Evolutionary conservation across 352 stramenopile species (phyloP).

Genomic region (Phytophthora boehmeriae): DNA sequence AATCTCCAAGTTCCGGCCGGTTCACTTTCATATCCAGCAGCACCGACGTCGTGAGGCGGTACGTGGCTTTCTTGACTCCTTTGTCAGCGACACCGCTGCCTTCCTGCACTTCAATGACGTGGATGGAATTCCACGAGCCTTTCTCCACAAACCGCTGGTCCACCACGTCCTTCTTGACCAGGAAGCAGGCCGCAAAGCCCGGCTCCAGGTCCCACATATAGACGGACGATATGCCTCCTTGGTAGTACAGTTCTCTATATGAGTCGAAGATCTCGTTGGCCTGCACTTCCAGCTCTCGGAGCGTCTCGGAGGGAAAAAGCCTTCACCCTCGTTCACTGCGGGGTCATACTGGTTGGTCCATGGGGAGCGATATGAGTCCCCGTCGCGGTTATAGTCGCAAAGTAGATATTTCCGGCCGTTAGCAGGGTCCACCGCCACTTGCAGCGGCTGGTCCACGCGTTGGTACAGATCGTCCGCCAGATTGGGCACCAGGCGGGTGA

Average conservation of each 20-base stretch:
- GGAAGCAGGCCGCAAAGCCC: constrained; percentile 93
- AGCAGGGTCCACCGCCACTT: constrained; percentile 83
- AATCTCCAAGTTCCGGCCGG: constrained; percentile 73
- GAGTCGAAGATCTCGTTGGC: constrained; percentile 97
- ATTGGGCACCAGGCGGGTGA: constrained; percentile 82
- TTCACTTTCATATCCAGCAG: constrained; percentile 92
- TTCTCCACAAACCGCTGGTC: constrained; percentile 84
- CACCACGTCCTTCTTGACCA: constrained; percentile 93
- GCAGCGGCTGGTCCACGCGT: constrained; percentile 92
- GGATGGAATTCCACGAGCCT: constrained; percentile 94
- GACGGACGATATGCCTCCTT: constrained; percentile 91
- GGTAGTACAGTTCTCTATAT: constrained; percentile 97
- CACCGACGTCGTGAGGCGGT: constrained; percentile 94
- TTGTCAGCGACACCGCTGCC: constrained; percentile 28
- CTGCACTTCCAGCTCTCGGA: constrained; percentile 92
- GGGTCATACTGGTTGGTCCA: constrained; percentile 95
- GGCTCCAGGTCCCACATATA: constrained; percentile 97
- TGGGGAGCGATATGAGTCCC: constrained; percentile 91
- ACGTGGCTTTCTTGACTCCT: constrained; percentile 72
- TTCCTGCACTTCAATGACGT: constrained; percentile 93
- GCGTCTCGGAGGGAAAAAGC: constrained; percentile 88
- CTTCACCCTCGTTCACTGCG: constrained; percentile 75
- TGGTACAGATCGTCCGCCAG: constrained; percentile 93
- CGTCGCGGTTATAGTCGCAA: constrained; percentile 96
- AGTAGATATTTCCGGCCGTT: constrained; percentile 93